These are phyloP conservation scores for Neckera pumila DNA, from an alignment of 225 moss, liverwort and hornwort species.

Conservation along the genomic window DNA sequence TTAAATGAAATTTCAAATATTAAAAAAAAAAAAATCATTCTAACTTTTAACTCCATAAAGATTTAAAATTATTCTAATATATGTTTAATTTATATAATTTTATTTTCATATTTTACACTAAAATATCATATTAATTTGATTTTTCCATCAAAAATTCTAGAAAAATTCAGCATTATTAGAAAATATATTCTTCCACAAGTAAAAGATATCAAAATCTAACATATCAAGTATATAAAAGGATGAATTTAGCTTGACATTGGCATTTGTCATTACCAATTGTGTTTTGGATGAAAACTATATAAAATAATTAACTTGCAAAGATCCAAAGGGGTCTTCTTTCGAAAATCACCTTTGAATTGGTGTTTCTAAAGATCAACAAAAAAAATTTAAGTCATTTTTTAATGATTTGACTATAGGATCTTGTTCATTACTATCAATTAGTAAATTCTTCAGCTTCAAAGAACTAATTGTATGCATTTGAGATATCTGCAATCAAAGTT, in stretches of 20 bases:
- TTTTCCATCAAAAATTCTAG: background rate
- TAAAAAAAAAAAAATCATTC: background rate
- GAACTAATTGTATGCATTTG: accelerated
- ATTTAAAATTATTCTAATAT: background rate
- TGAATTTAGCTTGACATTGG: background rate
- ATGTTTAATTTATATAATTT: background rate
- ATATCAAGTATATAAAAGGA: background rate
- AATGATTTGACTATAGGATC: background rate
- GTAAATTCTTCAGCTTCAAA: accelerated
- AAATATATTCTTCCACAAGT: accelerated
- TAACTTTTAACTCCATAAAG: accelerated
- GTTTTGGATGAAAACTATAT: background rate
- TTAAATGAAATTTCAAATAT: background rate
- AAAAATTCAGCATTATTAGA: background rate
- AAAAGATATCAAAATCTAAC: background rate
- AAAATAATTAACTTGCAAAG: too few relatives aligned
- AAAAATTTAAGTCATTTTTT: accelerated
- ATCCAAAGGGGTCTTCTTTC: accelerated
- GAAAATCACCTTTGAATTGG: background rate
- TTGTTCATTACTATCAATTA: background rate
- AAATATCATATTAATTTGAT: accelerated
- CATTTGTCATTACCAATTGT: background rate
- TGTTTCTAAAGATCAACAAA: background rate
- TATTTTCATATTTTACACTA: background rate
- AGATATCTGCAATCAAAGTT: background rate